phyloP scores from a whole-genome alignment of 164 flowering plant species.

The Tetrastigma voinierianum region DNA sequence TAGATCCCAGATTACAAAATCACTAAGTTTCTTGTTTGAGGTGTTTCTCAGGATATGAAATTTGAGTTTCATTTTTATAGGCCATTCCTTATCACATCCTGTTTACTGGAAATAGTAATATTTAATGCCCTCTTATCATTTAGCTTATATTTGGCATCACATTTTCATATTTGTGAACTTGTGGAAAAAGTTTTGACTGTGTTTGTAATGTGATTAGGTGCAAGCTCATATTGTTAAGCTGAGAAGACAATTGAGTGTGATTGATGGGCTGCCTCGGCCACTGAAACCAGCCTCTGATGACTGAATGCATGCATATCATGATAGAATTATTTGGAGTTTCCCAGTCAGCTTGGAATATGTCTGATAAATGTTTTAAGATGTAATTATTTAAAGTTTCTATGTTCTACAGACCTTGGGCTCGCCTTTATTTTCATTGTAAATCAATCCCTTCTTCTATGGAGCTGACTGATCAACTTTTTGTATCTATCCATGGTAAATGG shows the following conservation, averaged over 20 bases:
- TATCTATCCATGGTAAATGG: too few relatives aligned
- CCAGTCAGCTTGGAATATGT: neutral
- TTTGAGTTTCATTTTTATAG: neutral
- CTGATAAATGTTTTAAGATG: neutral
- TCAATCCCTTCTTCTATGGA: neutral
- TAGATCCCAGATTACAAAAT: neutral
- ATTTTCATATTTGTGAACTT: neutral
- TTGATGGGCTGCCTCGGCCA: conserved; percentile 52
- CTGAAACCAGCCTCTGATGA: conserved; percentile 44
- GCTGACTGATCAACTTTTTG: neutral
- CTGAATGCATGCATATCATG: conserved; percentile 23
- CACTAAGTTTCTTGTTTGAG: neutral
- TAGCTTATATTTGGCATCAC: too few relatives aligned
- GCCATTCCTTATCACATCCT: neutral
- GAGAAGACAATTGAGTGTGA: conserved; percentile 60
- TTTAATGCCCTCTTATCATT: neutral
- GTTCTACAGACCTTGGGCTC: neutral
- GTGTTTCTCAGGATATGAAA: neutral
- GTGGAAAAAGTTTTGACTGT: neutral
- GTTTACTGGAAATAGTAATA: neutral
- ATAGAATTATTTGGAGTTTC: conserved; percentile 7
- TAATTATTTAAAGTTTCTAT: neutral
- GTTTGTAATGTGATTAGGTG: conserved; percentile 38
- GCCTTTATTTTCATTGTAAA: neutral
- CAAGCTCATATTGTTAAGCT: conserved; percentile 78